Base-by-base conservation (phyloP, 2,329 filamentous ascomycete species). In the Thermomyces lanuginosus region DNA sequence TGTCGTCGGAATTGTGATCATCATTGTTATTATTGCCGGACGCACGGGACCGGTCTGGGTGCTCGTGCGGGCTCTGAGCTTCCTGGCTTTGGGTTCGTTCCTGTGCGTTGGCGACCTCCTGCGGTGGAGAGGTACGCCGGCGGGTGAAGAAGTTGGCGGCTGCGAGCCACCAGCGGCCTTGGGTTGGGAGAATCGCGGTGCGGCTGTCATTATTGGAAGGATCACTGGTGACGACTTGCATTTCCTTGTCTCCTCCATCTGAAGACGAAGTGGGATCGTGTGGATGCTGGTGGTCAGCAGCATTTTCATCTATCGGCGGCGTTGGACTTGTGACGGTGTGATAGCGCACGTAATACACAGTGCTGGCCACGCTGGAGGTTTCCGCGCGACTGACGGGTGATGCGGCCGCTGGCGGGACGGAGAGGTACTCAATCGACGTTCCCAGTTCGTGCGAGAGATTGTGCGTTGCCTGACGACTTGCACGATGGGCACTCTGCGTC, bases 321-420 rank as follows among this genome's bases (percentile, higher is more conserved):
- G 58, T 63, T 30, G 56, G 55, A 26, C 60, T 62, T 9, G 53
- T 51, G 6, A 65, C 55, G 8, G 66, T 60, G 39, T 73, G 66
- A 40, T 74, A 72, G 16, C 65, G 64, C 16, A 76, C 63, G 27
- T 68, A 64, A 41, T 76, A 75, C 4, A 73, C 64, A 1, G 71
- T 75, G 34, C 69, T 74, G 14, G 63, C 64, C 6, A 67, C 68
- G 45, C 69, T 74, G 4, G 63, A 64, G 1, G 67, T 72, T 38
- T 75, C 69, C 11, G 63, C 61, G 35, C 69, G 56, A 40, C 66
- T 73, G 19, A 72, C 52, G 1, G 70, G 69, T 7, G 67, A 69
- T 5, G 61, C 53, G 11, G 61, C 52, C 24, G 54, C 50, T 7
- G 64, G 61, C 11, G 60, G 59, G 13, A 56, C 55, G 11, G 56